Base-by-base conservation (phyloP, 352 stramenopile genomes). In the Globisporangium apiculatum region DNA sequence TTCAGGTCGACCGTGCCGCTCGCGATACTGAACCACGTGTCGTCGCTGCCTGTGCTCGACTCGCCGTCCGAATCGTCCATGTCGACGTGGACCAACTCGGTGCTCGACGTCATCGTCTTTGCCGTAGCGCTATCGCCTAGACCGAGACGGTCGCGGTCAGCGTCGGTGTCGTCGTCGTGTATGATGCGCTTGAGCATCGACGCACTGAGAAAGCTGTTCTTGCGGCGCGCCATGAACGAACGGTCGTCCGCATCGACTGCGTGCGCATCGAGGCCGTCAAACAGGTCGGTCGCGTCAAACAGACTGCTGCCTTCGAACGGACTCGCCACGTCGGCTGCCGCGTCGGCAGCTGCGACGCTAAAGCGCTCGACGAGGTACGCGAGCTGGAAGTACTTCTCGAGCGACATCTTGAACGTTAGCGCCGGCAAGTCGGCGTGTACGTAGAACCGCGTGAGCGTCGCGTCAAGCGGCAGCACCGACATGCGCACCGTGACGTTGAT, bases 11-110 rank as follows among this genome's bases (percentile, higher is more conserved):
- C 55, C 37, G 79, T 88, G 14, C 76, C 79, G 49, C 78, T 91
- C 12, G 82, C 75, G 51, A 95, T 89, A 47, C 86, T 95, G 62
- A 95, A 95, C 86, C 86, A 95, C 0, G 86, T 94, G 50, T 95
- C 86, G 56, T 95, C 86, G 72, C 86, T 95, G 38, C 79, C 77
- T 48, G 83, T 79, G 58, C 83, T 89, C 18, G 83, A 91, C 35
- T 82, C 69, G 53, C 64, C 69, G 43, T 89, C 83, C 0, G 69
- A 84, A 35, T 86, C 75, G 17, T 46, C 56, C 53, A 55, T 45
- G 57, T 62, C 67, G 57, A 72, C 61, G 54, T 72, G 52, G 48
- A 55, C 36, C 11, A 31, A 54, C 57, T 64, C 47, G 40, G 60
- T 65, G 41, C 53, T 37, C 15, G 65, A 59, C 11, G 62, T 35